These are phyloP conservation scores for Beauveria rudraprayagi DNA, from an alignment of 2,329 filamentous ascomycete species.

Conservation along the genomic window DNA sequence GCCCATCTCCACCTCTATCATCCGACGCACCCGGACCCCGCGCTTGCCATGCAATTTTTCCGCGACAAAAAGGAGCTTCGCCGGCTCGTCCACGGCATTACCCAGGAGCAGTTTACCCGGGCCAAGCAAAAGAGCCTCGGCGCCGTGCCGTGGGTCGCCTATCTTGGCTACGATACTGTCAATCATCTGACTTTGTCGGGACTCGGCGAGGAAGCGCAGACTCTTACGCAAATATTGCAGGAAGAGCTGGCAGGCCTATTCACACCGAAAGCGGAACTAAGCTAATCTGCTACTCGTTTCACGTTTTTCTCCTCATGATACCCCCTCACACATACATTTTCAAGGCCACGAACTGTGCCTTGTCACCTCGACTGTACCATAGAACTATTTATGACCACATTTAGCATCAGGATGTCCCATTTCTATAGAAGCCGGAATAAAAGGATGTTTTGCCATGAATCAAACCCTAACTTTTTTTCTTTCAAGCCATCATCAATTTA, in stretches of 20 bases:
- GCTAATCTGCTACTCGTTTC: neutral
- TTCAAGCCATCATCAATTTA: neutral
- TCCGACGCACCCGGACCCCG: slow-evolving; percentile 40
- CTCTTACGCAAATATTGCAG: slow-evolving; percentile 30
- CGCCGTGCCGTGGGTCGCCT: slow-evolving; percentile 28
- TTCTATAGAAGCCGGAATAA: neutral
- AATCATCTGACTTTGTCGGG: slow-evolving; percentile 35
- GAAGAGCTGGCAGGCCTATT: slow-evolving; percentile 27
- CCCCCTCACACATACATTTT: neutral
- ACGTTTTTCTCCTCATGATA: slow-evolving; percentile 2
- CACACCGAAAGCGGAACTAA: slow-evolving; percentile 14
- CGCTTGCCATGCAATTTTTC: slow-evolving; percentile 40
- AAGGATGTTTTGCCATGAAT: neutral
- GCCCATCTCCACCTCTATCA: slow-evolving; percentile 50
- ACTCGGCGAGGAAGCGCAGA: slow-evolving; percentile 32
- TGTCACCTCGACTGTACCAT: neutral
- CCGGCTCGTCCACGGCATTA: slow-evolving; percentile 16
- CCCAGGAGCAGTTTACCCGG: neutral
- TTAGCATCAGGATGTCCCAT: neutral
- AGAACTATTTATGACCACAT: slow-evolving; percentile 1
- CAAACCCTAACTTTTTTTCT: neutral
- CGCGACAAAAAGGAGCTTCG: slow-evolving; percentile 24
- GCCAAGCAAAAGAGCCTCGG: slow-evolving; percentile 24
- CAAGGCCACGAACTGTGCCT: neutral
- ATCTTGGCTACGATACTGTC: slow-evolving; percentile 39